Base-by-base conservation (phyloP, 495 filamentous ascomycete species). In the Neurospora sp. region DNA sequence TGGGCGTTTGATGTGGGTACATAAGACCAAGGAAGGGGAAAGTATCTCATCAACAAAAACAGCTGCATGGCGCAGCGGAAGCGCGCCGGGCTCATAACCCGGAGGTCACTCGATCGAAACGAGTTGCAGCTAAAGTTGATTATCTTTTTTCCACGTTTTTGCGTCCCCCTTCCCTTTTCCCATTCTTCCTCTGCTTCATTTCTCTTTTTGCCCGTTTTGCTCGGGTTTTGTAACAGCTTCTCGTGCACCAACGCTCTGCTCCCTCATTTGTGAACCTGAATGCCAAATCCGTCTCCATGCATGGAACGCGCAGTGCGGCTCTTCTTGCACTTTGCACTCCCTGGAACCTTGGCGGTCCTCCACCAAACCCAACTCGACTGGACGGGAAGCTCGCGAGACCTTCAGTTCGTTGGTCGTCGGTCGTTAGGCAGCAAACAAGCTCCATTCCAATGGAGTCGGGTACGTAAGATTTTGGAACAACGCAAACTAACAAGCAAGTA, bases 51-150 rank as follows among this genome's bases (percentile, higher is more conserved):
- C 31, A 42, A 54, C 20, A 31, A 16, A 38, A 9, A 31, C 1
- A 72, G 71, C 71, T 72, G 71, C 71, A 60, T 72, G 71, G 71
- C 71, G 71, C 71, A 72, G 71, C 71, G 71, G 71, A 72, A 72
- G 71, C 71, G 71, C 71, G 71, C 71, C 71, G 71, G 71, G 71
- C 71, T 72, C 71, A 72, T 72, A 72, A 72, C 71, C 71, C 71
- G 71, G 71, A 72, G 71, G 72, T 72, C 72, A 73, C 72, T 73
- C 72, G 72, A 73, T 73, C 72, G 72, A 73, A 73, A 73, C 72
- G 72, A 73, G 72, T 73, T 62, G 72, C 72, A 38, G 72, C 72
- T 73, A 73, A 72, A 18, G 4, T 37, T 5, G 0, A 4, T 11
- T 39, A 1, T 60, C 27, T 72, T 72, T 72, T 72, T 54, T 6